Percentiles rank a stretch among this genome's conserved stretches.
Conservation (phyloP, 768 basidiomycete genomes). For the Pholiota microspora region DNA sequence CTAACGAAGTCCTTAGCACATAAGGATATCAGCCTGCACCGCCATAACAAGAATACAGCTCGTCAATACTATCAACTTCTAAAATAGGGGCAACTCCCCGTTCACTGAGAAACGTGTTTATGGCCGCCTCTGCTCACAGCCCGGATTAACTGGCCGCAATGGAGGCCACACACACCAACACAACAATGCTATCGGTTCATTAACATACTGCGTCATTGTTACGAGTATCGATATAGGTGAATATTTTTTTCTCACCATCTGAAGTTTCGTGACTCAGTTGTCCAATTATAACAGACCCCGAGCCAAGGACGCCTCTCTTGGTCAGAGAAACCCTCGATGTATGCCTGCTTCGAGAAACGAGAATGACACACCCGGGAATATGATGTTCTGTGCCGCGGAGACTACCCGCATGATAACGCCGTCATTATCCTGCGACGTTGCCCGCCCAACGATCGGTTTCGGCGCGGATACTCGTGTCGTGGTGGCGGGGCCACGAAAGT, state of each 20-base stretch:
- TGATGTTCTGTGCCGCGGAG: constrained; percentile 7
- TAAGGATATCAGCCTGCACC: not conserved
- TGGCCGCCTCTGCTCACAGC: not conserved
- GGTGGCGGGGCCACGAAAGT: constrained; percentile 9
- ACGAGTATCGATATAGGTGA: constrained; percentile 1
- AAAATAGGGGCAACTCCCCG: not conserved
- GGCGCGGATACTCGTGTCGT: not conserved
- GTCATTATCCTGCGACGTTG: not conserved
- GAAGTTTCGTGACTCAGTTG: constrained; percentile 15
- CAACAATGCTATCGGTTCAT: not conserved
- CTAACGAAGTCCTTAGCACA: not conserved
- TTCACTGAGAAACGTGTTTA: constrained; percentile 8
- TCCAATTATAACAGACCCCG: constrained; percentile 14
- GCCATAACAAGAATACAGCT: not conserved
- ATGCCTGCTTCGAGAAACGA: constrained; percentile 4
- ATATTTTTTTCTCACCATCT: constrained; percentile 12
- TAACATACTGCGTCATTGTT: not conserved
- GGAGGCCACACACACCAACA: not conserved
- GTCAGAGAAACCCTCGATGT: constrained; percentile 10
- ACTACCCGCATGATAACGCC: constrained; percentile 3
- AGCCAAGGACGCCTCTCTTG: constrained; percentile 7
- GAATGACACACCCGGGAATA: not conserved
- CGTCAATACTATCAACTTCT: not conserved
- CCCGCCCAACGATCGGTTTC: not conserved
- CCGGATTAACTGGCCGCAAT: not conserved